Base-by-base conservation (phyloP, 192 early-diverging fungal species). In the Coemansia sp. region DNA sequence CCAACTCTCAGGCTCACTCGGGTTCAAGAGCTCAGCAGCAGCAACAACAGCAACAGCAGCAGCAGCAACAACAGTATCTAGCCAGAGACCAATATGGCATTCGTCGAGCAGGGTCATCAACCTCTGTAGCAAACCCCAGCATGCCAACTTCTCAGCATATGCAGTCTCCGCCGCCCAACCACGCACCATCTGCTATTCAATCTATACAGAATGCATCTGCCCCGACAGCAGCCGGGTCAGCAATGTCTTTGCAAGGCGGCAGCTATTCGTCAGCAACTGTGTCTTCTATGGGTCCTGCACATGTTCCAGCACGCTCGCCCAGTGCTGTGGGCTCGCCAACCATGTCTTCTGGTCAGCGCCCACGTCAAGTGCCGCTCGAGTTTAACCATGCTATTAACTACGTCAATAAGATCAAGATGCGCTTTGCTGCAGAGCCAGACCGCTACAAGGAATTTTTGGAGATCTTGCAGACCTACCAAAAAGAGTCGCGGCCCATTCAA, bases 301-400 rank as follows among this genome's bases (percentile, higher is more conserved):
- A 61, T 18, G 33, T 66, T 56, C 33, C 50, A 5, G 71, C 63
- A 0, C 75, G 65, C 12, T 73, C 80, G 25, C 80, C 71, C 11
- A 69, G 68, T 25, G 63, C 56, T 2, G 49, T 73, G 33, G 64
- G 66, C 1, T 79, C 75, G 2, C 81, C 81, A 11, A 68, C 57
- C 34, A 36, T 73, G 32, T 63, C 63, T 14, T 32, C 66, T 4
- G 61, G 66, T 5, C 72, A 78, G 67, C 66, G 69, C 10, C 69
- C 83, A 12, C 87, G 88, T 50, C 83, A 85, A 32, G 84, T 86
- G 11, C 94, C 94, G 0, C 89, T 98, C 12, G 97, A 99, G 71
- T 99, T 99, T 68, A 92, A 94, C 57, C 95, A 98, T 70, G 97
- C 97, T 11, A 99, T 99, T 54, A 98, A 93, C 73, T 99, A 98